Base-by-base conservation (phyloP, 495 filamentous ascomycete genomes). In the Penicillium canariense region DNA sequence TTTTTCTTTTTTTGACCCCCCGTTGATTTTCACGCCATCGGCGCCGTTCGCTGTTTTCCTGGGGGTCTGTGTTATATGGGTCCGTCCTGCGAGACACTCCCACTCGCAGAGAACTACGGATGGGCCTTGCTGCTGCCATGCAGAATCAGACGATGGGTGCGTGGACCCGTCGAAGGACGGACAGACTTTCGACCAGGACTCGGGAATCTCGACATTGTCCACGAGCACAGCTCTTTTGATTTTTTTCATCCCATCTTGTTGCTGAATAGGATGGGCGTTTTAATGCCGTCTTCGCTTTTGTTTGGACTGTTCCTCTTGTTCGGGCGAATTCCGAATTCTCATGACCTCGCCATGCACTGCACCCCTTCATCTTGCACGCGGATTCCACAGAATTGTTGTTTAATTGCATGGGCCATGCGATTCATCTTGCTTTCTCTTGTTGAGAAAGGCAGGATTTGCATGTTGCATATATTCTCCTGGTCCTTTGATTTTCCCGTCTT, bases 401-500 rank as follows among this genome's bases (percentile, higher is more conserved):
- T 14, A 48, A 35, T 18, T 60, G 17, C 42, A 46, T 55, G 56
- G 46, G 52, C 55, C 25, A 45, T 48, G 53, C 50, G 38, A 44
- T 23, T 25, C 17, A 17, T 52, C 44, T 17, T 40, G 51, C 15
- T 48, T 26, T 48, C 46, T 35, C 46, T 35, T 52, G 27, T 26
- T 44, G n/a, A n/a, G n/a, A n/a, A n/a, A n/a, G 34, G 34, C 31
- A 52, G 34, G 54, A 53, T 52, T 38, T 52, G 60, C 62, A 59
- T 55, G 43, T 58, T 68, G 60, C 63, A 68, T 65, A 68, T 68
- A 66, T 62, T 61, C 50, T 47, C 48, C 48, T 54, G 56, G 31
- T 52, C 58, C 20, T 48, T 48, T 44, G 32, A 55, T 54, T n/a
- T n/a, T 43, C 48, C 56, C 48, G 2, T 52, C 42, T 27, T 20